phyloP scores from a whole-genome alignment of 169 alveolate species.

The Plasmodium fragile region DNA sequence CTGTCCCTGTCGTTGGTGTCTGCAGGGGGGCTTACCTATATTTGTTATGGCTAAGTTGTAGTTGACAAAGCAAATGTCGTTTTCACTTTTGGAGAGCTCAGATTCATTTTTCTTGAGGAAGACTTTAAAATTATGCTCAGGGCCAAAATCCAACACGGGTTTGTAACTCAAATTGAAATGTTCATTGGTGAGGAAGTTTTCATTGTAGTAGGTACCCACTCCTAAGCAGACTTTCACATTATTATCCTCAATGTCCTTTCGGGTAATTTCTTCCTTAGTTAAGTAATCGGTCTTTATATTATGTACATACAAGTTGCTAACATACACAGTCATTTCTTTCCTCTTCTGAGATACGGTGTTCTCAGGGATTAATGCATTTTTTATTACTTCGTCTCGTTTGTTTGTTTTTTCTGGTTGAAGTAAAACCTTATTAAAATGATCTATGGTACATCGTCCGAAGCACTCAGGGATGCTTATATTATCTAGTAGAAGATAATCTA shows the following conservation, averaged over 20 bases:
- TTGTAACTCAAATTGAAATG: constrained; percentile 33
- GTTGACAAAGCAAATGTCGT: constrained; percentile 31
- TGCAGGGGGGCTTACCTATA: constrained; percentile 1
- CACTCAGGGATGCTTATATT: constrained; percentile 46
- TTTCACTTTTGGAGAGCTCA: background rate
- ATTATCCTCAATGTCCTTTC: background rate
- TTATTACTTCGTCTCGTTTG: background rate
- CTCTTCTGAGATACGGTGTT: background rate
- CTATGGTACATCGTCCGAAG: constrained; percentile 29
- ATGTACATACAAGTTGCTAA: background rate
- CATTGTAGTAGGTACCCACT: constrained; percentile 8
- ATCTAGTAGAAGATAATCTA: constrained; percentile 36
- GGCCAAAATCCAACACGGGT: constrained; percentile 19
- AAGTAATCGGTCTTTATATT: constrained; percentile 11
- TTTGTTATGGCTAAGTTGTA: constrained; percentile 1
- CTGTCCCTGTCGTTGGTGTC: background rate
- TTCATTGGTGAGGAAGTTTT: constrained; percentile 5
- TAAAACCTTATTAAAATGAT: constrained; percentile 24
- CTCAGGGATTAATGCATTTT: constrained; percentile 29
- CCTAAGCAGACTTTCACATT: constrained; percentile 32
- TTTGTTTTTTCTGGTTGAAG: background rate
- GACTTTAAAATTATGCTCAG: constrained; percentile 11
- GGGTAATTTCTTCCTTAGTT: constrained; percentile 10
- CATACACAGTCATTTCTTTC: constrained; percentile 17
- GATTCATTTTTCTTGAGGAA: constrained; percentile 28